Conservation (phyloP, 2,329 filamentous ascomycete genomes). For the Fonsecaea monophora region DNA sequence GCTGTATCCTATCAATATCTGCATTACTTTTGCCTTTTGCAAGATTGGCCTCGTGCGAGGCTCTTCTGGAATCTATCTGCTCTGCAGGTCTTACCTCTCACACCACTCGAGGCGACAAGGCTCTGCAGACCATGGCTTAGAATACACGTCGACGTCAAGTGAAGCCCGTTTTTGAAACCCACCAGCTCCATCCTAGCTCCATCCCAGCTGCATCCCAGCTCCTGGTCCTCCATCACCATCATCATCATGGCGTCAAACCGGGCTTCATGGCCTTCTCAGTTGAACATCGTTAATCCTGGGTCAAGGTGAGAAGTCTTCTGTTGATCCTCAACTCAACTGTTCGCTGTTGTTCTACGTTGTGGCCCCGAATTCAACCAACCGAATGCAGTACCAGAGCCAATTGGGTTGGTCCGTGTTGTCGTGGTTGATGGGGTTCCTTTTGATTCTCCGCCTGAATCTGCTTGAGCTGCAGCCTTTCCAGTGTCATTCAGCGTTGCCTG, state of each 20-base stretch:
- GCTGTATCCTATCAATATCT: neutral
- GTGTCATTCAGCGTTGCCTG: slow-evolving; percentile 21
- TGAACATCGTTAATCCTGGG: neutral
- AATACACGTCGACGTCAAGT: slow-evolving; percentile 3
- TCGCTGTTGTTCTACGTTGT: slow-evolving; percentile 39
- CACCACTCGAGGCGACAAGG: neutral
- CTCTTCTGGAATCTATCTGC: slow-evolving; percentile 1
- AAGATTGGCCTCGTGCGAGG: neutral
- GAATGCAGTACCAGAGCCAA: slow-evolving; percentile 92
- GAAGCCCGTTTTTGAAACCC: neutral
- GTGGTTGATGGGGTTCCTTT: slow-evolving; percentile 37
- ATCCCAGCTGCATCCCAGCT: neutral
- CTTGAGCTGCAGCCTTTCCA: slow-evolving; percentile 17
- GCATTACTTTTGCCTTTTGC: neutral
- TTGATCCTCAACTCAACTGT: slow-evolving; percentile 11
- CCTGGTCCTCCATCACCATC: neutral
- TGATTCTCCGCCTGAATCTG: slow-evolving; percentile 21
- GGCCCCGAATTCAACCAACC: slow-evolving; percentile 76
- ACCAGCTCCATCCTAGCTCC: neutral
- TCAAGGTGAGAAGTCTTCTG: neutral
- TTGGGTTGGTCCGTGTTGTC: slow-evolving; percentile 70
- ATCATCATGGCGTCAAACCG: slow-evolving; percentile 8
- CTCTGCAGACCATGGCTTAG: neutral
- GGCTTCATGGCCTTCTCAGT: neutral
- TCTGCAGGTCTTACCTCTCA: neutral